phyloP scores from a whole-genome alignment of 1,284 basidiomycete genomes.

The Tetrapyrgos nigripes region DNA sequence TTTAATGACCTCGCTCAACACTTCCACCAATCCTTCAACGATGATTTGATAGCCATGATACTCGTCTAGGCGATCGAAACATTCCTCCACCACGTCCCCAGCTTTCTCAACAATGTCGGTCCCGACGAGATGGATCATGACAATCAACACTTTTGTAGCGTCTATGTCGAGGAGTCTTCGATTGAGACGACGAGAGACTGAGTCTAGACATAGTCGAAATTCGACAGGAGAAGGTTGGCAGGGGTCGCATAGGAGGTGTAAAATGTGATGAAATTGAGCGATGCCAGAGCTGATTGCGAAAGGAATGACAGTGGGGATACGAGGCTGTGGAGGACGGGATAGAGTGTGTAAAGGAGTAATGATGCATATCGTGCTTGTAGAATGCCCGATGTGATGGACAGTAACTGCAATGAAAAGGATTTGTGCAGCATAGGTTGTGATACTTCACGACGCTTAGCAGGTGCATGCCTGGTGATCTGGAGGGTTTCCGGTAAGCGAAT shows the following conservation, averaged over 20 bases:
- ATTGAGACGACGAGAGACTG: conserved; percentile 81
- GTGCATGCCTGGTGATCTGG: conserved; percentile 39
- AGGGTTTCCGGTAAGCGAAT: conserved; percentile 49
- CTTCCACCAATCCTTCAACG: conserved; percentile 87
- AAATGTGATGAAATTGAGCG: conserved; percentile 73
- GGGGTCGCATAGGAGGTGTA: conserved; percentile 84
- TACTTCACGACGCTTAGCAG: conserved; percentile 23
- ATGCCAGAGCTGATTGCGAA: conserved; percentile 71
- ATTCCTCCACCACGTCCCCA: conserved; percentile 92
- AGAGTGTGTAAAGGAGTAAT: conserved; percentile 81
- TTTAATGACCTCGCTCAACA: conserved; percentile 78
- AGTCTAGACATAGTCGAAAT: conserved; percentile 95
- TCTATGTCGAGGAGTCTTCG: conserved; percentile 80
- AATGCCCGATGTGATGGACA: conserved; percentile 74
- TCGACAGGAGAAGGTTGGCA: conserved; percentile 85
- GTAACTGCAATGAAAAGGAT: conserved; percentile 71
- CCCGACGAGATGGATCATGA: conserved; percentile 87
- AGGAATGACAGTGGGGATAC: conserved; percentile 74
- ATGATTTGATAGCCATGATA: conserved; percentile 90
- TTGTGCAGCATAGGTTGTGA: conserved; percentile 61
- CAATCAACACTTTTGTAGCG: conserved; percentile 79
- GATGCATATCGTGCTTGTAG: conserved; percentile 70
- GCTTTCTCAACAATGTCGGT: conserved; percentile 85
- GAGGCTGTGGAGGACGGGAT: conserved; percentile 84
- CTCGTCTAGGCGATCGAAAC: conserved; percentile 92